phyloP scores from a whole-genome alignment of 208 protist genomes.

The Porcisia hertigi region DNA sequence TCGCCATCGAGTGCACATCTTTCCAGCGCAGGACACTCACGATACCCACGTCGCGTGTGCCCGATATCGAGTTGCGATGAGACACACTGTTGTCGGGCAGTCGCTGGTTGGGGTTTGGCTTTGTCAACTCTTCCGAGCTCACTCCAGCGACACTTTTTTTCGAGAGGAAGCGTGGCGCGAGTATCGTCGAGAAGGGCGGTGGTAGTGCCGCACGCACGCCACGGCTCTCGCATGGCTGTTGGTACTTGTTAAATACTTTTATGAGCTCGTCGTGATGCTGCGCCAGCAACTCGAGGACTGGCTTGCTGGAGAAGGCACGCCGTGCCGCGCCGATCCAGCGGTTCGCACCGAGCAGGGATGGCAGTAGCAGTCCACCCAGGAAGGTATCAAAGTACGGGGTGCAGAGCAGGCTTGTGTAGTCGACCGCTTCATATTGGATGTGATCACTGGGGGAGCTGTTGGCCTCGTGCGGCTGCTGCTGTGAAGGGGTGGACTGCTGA shows the following conservation, averaged over 20 bases:
- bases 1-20: conserved; percentile 44
- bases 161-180: conserved; percentile 22
- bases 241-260: conserved; percentile 46
- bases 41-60: conserved; percentile 59
- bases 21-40: conserved; percentile 55
- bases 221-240: conserved; percentile 53
- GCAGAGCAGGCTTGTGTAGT: conserved; percentile 39
- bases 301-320: conserved; percentile 23
- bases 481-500: not conserved
- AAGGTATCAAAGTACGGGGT: conserved; percentile 46
- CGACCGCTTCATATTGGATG: conserved; percentile 36
- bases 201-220: conserved; percentile 59
- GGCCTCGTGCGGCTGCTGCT: not conserved
- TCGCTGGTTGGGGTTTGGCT: not conserved
- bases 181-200: conserved; percentile 35
- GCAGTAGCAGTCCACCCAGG: conserved; percentile 48
- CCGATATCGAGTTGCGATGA: not conserved
- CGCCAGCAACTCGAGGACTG: conserved; percentile 33
- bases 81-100: not conserved
- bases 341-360: conserved; percentile 46
- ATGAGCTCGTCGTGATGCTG: conserved; percentile 48
- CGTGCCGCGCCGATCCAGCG: conserved; percentile 22
- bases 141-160: conserved; percentile 5
- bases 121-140: not conserved
- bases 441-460: not conserved